Percentiles rank a stretch among this genome's conserved stretches.
Conservation (phyloP, 495 filamentous ascomycete species). For the Xylaria cubensis region DNA sequence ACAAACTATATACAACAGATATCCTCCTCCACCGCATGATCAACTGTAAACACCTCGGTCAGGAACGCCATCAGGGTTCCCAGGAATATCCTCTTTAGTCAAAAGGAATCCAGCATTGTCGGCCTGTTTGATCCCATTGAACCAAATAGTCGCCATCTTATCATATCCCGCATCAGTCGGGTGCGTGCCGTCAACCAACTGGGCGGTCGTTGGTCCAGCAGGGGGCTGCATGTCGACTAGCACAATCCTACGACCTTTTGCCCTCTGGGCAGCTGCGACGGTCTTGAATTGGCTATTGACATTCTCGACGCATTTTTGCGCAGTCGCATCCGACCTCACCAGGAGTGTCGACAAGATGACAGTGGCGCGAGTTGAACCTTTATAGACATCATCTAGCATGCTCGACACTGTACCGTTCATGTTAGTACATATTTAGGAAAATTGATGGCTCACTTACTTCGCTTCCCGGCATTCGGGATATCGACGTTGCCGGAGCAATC, state of each 20-base stretch:
- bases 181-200: conserved; percentile 56
- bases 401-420: conserved; percentile 9
- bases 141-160: conserved; percentile 62
- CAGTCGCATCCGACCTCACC: conserved; percentile 37
- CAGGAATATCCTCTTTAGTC: conserved; percentile 50
- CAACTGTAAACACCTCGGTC: conserved; percentile 25
- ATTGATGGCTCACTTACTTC: conserved; percentile 28
- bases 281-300: conserved; percentile 51
- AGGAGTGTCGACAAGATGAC: conserved; percentile 59
- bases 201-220: conserved; percentile 34
- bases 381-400: conserved; percentile 48
- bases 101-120: conserved; percentile 35
- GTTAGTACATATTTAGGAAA: background rate
- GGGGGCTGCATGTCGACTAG: conserved; percentile 57
- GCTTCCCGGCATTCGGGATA: conserved; percentile 39
- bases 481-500: conserved; percentile 45
- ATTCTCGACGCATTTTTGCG: conserved; percentile 38
- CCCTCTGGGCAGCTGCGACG: conserved; percentile 42
- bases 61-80: conserved; percentile 33
- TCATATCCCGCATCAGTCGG: conserved; percentile 56
- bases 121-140: conserved; percentile 45
- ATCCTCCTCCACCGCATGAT: background rate
- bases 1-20: conserved; percentile 9
- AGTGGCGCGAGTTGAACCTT: conserved; percentile 48
- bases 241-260: conserved; percentile 42